Conservation (phyloP, 345 rosid genomes). For the Euphorbia pulcherrima region DNA sequence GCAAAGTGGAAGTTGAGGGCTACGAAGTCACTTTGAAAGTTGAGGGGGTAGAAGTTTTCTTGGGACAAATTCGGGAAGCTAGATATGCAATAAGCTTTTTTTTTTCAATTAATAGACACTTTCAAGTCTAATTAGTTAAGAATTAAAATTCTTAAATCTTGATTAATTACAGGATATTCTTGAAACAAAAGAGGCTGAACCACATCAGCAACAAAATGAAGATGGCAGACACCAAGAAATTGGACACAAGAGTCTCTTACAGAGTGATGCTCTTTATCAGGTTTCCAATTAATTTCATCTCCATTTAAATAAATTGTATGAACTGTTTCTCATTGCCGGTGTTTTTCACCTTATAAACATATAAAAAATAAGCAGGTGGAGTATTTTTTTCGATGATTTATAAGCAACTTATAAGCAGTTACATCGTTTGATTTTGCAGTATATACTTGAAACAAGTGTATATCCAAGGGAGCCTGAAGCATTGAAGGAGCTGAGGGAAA, state of each 20-base stretch:
- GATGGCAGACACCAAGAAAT: conserved; percentile 70
- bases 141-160: no score
- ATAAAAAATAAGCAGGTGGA: no score
- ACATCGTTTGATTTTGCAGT: conserved; percentile 31
- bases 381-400: no score
- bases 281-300: conserved; percentile 14
- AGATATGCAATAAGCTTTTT: no score
- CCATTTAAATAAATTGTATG: neutral
- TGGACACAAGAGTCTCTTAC: conserved; percentile 93
- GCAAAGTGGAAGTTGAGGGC: no score
- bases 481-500: conserved; percentile 88
- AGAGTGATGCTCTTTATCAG: conserved; percentile 91
- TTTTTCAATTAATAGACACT: no score
- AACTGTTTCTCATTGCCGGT: no score
- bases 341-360: no score
- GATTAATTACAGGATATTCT: conserved; percentile 10
- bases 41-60: no score
- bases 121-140: no score
- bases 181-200: conserved; percentile 11
- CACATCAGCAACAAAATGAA: conserved; percentile 50
- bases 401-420: neutral
- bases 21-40: no score
- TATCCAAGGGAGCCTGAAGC: conserved; percentile 93
- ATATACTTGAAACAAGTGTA: conserved; percentile 91
- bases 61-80: no score